Conservation (phyloP, 2,329 filamentous ascomycete species). For the Leptographium flavum region DNA sequence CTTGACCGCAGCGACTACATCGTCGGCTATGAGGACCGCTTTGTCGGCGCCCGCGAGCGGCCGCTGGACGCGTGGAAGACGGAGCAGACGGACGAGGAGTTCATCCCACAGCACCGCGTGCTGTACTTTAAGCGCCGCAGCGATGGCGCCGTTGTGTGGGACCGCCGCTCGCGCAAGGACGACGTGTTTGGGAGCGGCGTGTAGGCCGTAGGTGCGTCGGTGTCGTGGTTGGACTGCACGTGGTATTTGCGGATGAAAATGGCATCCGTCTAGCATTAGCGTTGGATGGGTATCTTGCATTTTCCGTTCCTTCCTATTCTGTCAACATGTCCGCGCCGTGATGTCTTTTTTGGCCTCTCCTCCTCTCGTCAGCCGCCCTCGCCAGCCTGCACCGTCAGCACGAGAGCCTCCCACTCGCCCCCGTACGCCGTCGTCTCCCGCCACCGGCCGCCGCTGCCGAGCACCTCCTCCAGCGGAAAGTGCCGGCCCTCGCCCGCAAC, state of each 20-base stretch:
- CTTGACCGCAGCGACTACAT: conserved; percentile 37
- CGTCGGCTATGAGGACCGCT: conserved; percentile 48
- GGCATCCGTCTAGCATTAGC: background rate
- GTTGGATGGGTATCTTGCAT: background rate
- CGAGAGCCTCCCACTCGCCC: conserved; percentile 27
- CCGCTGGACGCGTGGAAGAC: conserved; percentile 41
- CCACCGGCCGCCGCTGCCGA: conserved; percentile 21
- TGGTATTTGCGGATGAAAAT: background rate
- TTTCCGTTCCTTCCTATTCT: background rate
- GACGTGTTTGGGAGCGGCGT: conserved; percentile 39
- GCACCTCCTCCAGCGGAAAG: conserved; percentile 20
- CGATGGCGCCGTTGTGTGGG: conserved; percentile 40
- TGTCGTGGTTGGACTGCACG: background rate
- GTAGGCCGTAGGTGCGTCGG: background rate
- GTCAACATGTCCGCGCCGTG: background rate
- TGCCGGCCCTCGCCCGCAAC: background rate
- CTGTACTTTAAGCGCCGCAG: conserved; percentile 43
- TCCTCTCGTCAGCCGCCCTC: background rate
- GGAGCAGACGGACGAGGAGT: conserved; percentile 51
- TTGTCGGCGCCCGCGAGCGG: conserved; percentile 38
- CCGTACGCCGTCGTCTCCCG: conserved; percentile 20
- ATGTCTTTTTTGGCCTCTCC: background rate
- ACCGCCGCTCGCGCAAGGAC: conserved; percentile 37
- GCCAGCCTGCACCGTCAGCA: background rate
- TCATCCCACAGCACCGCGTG: conserved; percentile 51